Percentiles rank a stretch among this genome's conserved stretches.
Evolutionary conservation across 2,329 filamentous ascomycete genomes (phyloP).

Genomic region (Penicillium frequentans): DNA sequence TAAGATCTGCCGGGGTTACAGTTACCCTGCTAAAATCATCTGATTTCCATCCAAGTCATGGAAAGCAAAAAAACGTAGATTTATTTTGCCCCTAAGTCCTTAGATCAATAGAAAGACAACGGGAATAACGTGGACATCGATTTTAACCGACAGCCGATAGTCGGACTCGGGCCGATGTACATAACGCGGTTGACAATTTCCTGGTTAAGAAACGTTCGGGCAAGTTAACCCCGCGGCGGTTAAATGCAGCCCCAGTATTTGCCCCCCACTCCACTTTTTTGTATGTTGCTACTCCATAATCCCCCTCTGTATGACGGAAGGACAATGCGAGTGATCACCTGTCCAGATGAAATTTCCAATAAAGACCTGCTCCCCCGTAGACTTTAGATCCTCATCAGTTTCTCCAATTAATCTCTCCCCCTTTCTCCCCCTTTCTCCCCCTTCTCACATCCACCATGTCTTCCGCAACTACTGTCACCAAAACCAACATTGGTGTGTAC

Average conservation of each 20-base stretch:
- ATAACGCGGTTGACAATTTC: constrained; percentile 1
- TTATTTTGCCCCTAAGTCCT: not conserved
- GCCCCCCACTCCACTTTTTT: no score
- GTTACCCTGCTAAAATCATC: not conserved
- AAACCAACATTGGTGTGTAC: constrained; percentile 93
- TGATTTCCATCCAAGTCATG: not conserved
- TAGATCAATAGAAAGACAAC: not conserved
- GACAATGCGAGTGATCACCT: not conserved
- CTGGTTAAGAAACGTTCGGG: constrained; percentile 4
- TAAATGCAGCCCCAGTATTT: not conserved
- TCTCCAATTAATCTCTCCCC: constrained; percentile 11
- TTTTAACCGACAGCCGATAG: constrained; percentile 23
- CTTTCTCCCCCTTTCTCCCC: constrained; percentile 6
- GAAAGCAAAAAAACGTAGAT: not conserved
- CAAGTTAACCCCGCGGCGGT: constrained; percentile 16
- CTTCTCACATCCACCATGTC: constrained; percentile 25
- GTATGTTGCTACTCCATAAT: constrained; percentile 2
- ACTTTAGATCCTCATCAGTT: not conserved
- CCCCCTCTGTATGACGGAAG: constrained; percentile 1
- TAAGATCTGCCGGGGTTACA: not conserved
- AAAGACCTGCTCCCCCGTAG: not conserved
- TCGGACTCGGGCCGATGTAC: constrained; percentile 17
- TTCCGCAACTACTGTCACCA: constrained; percentile 50
- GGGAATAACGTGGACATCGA: not conserved
- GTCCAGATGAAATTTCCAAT: constrained; percentile 1